Evolutionary conservation across 768 basidiomycete species (phyloP).

Genomic region (Xerocomus spinulosus): DNA sequence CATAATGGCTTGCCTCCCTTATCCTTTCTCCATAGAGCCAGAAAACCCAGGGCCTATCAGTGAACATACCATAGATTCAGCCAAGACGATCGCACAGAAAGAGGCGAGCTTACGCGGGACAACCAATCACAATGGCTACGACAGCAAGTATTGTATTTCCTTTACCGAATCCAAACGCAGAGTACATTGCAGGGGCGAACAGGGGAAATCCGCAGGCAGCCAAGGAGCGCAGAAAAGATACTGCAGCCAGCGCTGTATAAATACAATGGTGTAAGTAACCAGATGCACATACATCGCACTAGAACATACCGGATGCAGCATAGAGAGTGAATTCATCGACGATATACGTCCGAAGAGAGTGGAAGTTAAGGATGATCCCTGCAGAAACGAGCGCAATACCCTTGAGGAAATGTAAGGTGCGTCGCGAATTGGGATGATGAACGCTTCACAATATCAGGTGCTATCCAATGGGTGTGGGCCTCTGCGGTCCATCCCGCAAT

Average conservation of each 20-base stretch:
- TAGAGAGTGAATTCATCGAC: conserved; percentile 64
- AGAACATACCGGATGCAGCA: conserved; percentile 57
- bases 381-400: conserved; percentile 54
- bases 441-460: conserved; percentile 56
- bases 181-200: conserved; percentile 70
- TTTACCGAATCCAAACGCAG: conserved; percentile 62
- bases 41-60: conserved; percentile 37
- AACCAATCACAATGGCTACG: conserved; percentile 54
- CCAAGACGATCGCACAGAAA: too few relatives aligned
- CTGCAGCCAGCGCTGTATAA: conserved; percentile 61
- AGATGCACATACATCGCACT: not conserved
- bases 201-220: conserved; percentile 74
- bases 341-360: conserved; percentile 61
- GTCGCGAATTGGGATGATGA: not conserved
- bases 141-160: conserved; percentile 62
- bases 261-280: not conserved
- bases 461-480: conserved; percentile 60
- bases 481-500: conserved; percentile 69
- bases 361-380: conserved; percentile 56
- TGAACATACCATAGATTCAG: conserved; percentile 33
- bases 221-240: conserved; percentile 56
- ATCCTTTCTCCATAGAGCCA: conserved; percentile 49
- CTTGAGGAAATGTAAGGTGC: conserved; percentile 33
- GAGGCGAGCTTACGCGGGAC: conserved; percentile 39
- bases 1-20: conserved; percentile 44